These are phyloP conservation scores for Plasmopara halstedii DNA, from an alignment of 352 stramenopile genomes.

Conservation along the genomic window DNA sequence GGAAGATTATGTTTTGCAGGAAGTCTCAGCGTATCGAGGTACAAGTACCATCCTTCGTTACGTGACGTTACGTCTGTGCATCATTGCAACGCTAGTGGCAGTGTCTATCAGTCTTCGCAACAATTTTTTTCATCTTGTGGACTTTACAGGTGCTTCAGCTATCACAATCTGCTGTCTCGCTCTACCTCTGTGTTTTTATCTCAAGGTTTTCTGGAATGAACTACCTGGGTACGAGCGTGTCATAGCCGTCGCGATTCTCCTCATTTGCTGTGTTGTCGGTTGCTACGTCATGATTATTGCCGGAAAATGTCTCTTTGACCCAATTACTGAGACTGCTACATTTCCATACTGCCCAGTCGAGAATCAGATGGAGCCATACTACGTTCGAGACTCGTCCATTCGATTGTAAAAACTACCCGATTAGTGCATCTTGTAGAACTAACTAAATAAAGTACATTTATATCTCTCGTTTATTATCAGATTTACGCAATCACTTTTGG, in stretches of 20 bases:
- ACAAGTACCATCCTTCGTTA: slow-evolving; percentile 24
- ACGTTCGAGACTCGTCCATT: slow-evolving; percentile 25
- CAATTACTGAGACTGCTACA: slow-evolving; percentile 13
- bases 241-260: slow-evolving; percentile 23
- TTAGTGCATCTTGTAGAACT: not conserved
- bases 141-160: slow-evolving; percentile 40
- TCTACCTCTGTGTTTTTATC: slow-evolving; percentile 37
- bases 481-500: too few relatives aligned
- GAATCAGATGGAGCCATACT: slow-evolving; percentile 40
- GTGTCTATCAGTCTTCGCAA: slow-evolving; percentile 30
- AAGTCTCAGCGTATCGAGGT: slow-evolving; percentile 26
- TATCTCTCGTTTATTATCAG: not conserved
- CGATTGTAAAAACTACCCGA: too few relatives aligned
- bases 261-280: slow-evolving; percentile 23
- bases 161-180: slow-evolving; percentile 31
- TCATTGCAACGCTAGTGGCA: slow-evolving; percentile 28
- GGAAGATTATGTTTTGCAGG: too few relatives aligned
- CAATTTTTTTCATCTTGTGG: slow-evolving; percentile 36
- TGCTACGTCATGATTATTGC: slow-evolving; percentile 37
- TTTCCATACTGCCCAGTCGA: slow-evolving; percentile 51
- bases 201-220: slow-evolving; percentile 33
- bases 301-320: slow-evolving; percentile 32
- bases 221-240: slow-evolving; percentile 36
- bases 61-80: slow-evolving; percentile 21
- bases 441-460: not conserved